Percentiles rank a stretch among this genome's conserved stretches.
These are phyloP conservation scores for Arthrobotrys entomopaga DNA, from an alignment of 2,329 filamentous ascomycete genomes.

Conservation along the genomic window DNA sequence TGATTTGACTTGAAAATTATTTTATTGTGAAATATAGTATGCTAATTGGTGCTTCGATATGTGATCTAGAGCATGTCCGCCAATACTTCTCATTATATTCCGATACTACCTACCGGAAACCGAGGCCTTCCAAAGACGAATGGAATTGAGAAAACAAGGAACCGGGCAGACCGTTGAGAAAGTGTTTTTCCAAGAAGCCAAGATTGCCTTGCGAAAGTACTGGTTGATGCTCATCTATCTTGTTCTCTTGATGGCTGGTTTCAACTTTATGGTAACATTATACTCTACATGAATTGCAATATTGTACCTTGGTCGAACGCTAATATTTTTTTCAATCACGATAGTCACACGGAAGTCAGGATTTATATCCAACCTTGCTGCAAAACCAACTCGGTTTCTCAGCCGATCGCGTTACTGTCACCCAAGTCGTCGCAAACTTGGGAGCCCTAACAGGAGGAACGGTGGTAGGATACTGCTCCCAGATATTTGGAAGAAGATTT, in stretches of 20 bases:
- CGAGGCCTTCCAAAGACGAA: conserved; percentile 74
- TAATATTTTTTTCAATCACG: background rate
- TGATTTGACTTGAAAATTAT: no score
- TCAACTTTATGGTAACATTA: conserved; percentile 79
- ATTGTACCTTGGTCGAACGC: conserved; percentile 37
- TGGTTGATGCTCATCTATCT: conserved; percentile 84
- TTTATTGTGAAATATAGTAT: no score
- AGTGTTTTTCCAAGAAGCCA: conserved; percentile 79
- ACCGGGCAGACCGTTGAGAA: conserved; percentile 68
- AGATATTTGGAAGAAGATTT: conserved; percentile 77
- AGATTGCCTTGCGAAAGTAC: conserved; percentile 79
- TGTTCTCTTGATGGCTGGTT: conserved; percentile 86
- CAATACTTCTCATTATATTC: conserved; percentile 81
- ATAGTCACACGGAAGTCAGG: conserved; percentile 75
- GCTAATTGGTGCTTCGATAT: background rate
- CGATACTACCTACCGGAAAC: conserved; percentile 83
- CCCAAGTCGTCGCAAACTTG: conserved; percentile 77
- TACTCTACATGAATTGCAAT: conserved; percentile 55
- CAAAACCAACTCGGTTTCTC: conserved; percentile 68
- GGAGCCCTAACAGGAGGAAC: conserved; percentile 74
- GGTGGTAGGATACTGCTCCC: conserved; percentile 77
- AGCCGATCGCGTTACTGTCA: conserved; percentile 72
- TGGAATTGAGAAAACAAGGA: conserved; percentile 64
- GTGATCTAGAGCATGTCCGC: conserved; percentile 70
- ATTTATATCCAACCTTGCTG: conserved; percentile 72